Evolutionary conservation across 306 rosid species (phyloP).

Genomic region (Corylus heterophylla): DNA sequence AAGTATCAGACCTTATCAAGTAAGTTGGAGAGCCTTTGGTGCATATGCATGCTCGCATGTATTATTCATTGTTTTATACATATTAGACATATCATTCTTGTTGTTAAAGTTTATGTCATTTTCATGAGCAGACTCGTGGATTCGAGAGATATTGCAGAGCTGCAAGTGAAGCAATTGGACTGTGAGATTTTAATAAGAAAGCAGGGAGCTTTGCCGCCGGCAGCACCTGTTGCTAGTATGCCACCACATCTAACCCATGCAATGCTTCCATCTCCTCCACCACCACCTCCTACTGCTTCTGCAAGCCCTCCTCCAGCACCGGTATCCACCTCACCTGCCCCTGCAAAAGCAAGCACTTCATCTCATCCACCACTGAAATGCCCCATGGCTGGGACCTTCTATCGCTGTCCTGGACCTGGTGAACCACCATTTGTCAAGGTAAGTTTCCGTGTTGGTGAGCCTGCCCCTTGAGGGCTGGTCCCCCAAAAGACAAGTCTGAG

Average conservation of each 20-base stretch:
- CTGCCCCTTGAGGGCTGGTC: neutral
- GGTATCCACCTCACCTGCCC: conserved; percentile 51
- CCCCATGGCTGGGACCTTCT: conserved; percentile 99
- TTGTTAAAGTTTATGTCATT: conserved; percentile 12
- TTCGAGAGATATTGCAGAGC: conserved; percentile 88
- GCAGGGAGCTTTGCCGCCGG: conserved; percentile 75
- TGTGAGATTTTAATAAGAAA: conserved; percentile 72
- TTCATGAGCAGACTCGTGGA: conserved; percentile 72
- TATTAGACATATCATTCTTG: neutral
- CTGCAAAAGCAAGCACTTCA: conserved; percentile 52
- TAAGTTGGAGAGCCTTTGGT: conserved; percentile 33
- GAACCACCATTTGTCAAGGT: conserved; percentile 93
- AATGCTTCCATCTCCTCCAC: conserved; percentile 35
- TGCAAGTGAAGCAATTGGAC: conserved; percentile 73
- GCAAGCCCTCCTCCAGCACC: conserved; percentile 49
- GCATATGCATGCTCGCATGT: neutral
- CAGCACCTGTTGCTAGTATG: conserved; percentile 24
- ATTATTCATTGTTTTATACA: neutral
- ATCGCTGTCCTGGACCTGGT: conserved; percentile 70
- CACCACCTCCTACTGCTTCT: conserved; percentile 43
- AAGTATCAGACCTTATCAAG: conserved; percentile 89
- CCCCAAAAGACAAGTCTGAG: conserved; percentile 4
- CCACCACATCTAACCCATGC: conserved; percentile 45
- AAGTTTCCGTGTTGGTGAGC: conserved; percentile 17
- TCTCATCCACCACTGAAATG: conserved; percentile 74